phyloP scores from a whole-genome alignment of 371 early-diverging fungal genomes.

The Saksenaea oblongispora region DNA sequence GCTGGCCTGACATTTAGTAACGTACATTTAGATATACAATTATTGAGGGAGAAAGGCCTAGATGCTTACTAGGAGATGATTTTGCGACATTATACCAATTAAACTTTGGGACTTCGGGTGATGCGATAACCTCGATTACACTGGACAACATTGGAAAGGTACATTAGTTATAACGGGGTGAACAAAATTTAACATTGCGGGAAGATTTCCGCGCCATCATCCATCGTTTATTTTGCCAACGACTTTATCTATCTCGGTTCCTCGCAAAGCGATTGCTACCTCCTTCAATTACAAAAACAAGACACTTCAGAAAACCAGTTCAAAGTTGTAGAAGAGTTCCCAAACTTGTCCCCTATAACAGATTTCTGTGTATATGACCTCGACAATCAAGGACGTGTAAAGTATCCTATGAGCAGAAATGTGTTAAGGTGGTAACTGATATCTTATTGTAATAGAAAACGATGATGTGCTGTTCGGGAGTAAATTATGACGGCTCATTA shows the following conservation, averaged over 20 bases:
- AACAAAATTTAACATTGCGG: not conserved
- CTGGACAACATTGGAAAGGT: constrained; percentile 12
- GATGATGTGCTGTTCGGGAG: constrained; percentile 88
- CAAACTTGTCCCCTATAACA: constrained; percentile 82
- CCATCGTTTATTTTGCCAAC: constrained; percentile 67
- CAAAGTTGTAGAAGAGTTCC: constrained; percentile 62
- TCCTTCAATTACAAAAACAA: constrained; percentile 52
- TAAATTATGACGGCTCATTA: constrained; percentile 71
- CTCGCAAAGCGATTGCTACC: constrained; percentile 79
- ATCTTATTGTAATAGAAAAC: constrained; percentile 50
- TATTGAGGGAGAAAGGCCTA: constrained; percentile 42
- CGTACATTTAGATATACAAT: constrained; percentile 32
- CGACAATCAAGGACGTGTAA: constrained; percentile 76
- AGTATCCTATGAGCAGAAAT: not conserved
- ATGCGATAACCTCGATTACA: not conserved
- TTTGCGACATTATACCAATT: constrained; percentile 16
- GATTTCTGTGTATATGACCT: constrained; percentile 86
- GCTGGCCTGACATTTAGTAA: not conserved
- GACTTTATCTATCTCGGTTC: constrained; percentile 81
- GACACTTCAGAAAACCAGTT: constrained; percentile 38
- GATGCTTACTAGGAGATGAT: constrained; percentile 75
- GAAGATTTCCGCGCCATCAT: constrained; percentile 53
- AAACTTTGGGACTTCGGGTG: constrained; percentile 2
- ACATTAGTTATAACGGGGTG: not conserved
- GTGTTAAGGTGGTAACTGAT: not conserved